Evolutionary conservation across 441 rosid species (phyloP).

Genomic region (Adansonia gregorii): DNA sequence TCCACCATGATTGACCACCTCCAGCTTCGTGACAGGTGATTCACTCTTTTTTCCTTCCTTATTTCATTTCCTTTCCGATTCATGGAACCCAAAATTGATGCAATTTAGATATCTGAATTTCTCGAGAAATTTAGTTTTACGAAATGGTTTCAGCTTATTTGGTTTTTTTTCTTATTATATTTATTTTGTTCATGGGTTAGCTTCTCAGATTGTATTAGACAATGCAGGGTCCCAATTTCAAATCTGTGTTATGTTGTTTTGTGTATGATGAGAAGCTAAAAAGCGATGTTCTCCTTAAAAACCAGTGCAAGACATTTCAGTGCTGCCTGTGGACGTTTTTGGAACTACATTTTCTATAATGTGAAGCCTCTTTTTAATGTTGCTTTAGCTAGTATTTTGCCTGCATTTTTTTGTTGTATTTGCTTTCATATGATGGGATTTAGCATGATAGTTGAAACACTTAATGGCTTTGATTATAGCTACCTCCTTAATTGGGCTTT

Average conservation of each 20-base stretch:
- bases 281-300: conserved; percentile 62
- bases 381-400: not conserved
- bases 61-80: not conserved
- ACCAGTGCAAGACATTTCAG: conserved; percentile 43
- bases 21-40: conserved; percentile 88
- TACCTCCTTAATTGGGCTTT: not conserved
- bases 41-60: not conserved
- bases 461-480: not conserved
- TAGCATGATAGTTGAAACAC: not conserved
- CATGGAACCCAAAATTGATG: not conserved
- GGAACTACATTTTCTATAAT: conserved; percentile 48
- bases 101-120: not conserved
- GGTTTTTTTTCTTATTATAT: not conserved
- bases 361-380: not conserved
- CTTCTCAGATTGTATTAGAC: not conserved
- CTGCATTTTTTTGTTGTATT: not conserved
- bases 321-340: conserved; percentile 75
- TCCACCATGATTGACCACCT: conserved; percentile 86
- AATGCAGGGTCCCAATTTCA: conserved; percentile 26
- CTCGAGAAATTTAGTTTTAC: not conserved
- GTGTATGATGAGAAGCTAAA: conserved; percentile 48
- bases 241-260: conserved; percentile 32
- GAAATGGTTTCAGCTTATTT: not conserved
- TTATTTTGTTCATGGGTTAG: conserved; percentile 29
- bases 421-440: not conserved